Base-by-base conservation (phyloP, 371 early-diverging fungal species). In the Blyttiomyces sp. region DNA sequence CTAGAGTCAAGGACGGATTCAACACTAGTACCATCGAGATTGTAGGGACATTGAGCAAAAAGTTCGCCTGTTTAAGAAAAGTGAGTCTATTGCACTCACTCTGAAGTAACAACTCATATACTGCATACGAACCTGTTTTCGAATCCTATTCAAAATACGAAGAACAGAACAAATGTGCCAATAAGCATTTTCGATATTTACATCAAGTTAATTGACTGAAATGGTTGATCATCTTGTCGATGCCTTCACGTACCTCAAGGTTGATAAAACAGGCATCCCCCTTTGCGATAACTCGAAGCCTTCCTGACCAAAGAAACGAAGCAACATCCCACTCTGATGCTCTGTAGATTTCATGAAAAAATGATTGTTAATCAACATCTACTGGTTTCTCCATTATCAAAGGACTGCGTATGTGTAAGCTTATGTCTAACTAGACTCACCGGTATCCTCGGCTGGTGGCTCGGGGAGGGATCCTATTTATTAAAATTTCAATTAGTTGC, bases 1-100 rank as follows among this genome's bases (percentile, higher is more conserved):
- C 86, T 86, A 13, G 92, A 91, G 67, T 95, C 95, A 24, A 84
- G 71, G 16, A 93, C 95, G n/a, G 88, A 82, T 70, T 93, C 94
- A 2, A 95, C 90, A 26, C 84, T 80, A n/a, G 79, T 73, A n/a
- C 82, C 79, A 48, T 75, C 43, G 19, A 84, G 77, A 39, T 87
- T 86, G 69, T 92, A 89, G 1, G 88, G 88, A 60, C 89, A 90
- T 5, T 80, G 70, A 4, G 92, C 95, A 83, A 95, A 95, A 17
- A 92, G 63, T 59, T 93, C 92, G 34, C 93, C 94, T 84, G n/a
- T n/a, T n/a, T n/a, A n/a, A n/a, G n/a, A n/a, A n/a, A n/a, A n/a
- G n/a, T n/a, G n/a, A n/a, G n/a, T n/a, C n/a, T n/a, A n/a, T n/a
- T n/a, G n/a, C n/a, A n/a, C n/a, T n/a, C n/a, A n/a, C n/a, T n/a